Base-by-base conservation (phyloP, 116 monocot genomes). In the Cymodocea nodosa region DNA sequence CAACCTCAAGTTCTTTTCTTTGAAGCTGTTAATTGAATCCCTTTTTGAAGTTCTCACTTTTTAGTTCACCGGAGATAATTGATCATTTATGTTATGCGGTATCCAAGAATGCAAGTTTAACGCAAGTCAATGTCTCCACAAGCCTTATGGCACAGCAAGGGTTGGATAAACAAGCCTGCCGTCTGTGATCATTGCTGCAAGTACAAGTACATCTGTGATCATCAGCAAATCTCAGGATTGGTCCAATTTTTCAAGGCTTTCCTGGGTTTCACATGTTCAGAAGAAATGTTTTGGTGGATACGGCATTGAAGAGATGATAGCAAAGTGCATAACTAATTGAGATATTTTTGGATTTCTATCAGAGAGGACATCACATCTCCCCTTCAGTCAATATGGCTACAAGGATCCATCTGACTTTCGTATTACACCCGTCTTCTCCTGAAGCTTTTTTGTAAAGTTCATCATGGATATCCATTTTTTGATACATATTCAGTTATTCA, bases 1-100 rank as follows among this genome's bases (percentile, higher is more conserved):
- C 94, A 95, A 73, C 94, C 94, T 37, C 94, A 90, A 73, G 87
- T 95, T 24, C 87, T 95, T 59, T 87, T 95, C 78, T 95, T 79
- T 68, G 87, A 95, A 81, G 78, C 85, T 68, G 61, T 62, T 16
- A 71, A 76, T 65, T 86, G 40, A 70, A 30, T 60, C 50, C 39
- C 17, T 58, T 59, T 52, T 9, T 65, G 49, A 24, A 50, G 23
- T 14, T 6, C 22, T 23, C 49, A 51, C 61, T 61, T 62, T 37
- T 62, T 62, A 37, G 35, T 62, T 37, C n/a, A 35, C 36, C 15
- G 18, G 54, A 6, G 16, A 15, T 17, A 36, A 37, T 37, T 15
- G 18, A 17, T 37, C n/a, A n/a, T 23, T 58, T 12, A 19, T 18
- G 37, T 37, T 62, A 15, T n/a, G n/a, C n/a, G 5, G 9, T 36